Conservation (phyloP, 1,284 basidiomycete genomes). For the Puccinia horiana region DNA sequence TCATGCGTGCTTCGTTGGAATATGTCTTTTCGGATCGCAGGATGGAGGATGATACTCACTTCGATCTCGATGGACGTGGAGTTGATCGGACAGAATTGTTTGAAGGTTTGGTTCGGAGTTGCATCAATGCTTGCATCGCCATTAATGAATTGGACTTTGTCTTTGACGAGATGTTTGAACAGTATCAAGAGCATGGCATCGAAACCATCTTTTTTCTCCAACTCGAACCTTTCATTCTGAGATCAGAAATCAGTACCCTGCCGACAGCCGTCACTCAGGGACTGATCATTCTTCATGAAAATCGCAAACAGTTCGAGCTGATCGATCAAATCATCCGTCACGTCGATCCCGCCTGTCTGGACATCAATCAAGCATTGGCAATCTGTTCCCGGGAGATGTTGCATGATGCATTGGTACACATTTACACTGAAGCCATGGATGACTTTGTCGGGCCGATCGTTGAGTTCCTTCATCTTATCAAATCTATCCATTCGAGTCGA, state of each 20-base stretch:
- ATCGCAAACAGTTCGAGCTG: conserved; percentile 68
- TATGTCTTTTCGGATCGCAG: conserved; percentile 94
- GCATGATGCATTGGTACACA: conserved; percentile 91
- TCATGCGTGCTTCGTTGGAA: conserved; percentile 81
- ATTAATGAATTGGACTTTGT: conserved; percentile 79
- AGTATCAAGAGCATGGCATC: conserved; percentile 82
- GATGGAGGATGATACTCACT: conserved; percentile 83
- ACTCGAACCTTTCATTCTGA: conserved; percentile 80
- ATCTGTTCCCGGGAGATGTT: conserved; percentile 79
- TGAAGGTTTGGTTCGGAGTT: conserved; percentile 79
- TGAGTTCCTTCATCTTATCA: conserved; percentile 75
- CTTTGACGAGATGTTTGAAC: conserved; percentile 88
- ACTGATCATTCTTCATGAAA: conserved; percentile 74
- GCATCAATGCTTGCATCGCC: conserved; percentile 77
- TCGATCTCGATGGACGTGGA: conserved; percentile 77
- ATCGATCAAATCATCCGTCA: conserved; percentile 93
- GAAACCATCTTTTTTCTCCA: conserved; percentile 80
- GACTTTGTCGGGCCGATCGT: conserved; percentile 90
- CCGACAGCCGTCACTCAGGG: conserved; percentile 76
- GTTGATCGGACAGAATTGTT: conserved; percentile 89
- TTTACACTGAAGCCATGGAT: conserved; percentile 81
- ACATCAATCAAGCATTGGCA: conserved; percentile 86
- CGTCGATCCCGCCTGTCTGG: conserved; percentile 84
- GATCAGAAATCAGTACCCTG: conserved; percentile 70
- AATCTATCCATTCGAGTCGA: conserved; percentile 61